Evolutionary conservation across 768 basidiomycete species (phyloP).

Genomic region (Chalciporus chontae): DNA sequence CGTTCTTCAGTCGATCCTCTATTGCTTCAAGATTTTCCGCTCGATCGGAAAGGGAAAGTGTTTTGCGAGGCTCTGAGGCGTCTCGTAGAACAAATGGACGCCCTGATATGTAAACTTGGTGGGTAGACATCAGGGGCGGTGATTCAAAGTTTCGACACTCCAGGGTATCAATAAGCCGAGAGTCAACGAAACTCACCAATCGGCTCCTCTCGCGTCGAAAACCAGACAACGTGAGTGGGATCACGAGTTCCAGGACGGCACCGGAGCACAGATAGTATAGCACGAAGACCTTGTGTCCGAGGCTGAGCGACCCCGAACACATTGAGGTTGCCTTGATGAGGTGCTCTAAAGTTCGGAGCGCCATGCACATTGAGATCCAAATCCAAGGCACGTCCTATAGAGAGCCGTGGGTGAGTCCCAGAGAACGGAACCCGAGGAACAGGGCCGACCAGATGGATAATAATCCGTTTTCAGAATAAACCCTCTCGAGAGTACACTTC

Average conservation of each 20-base stretch:
- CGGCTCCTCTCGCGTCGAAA: constrained; percentile 95
- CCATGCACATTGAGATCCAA: constrained; percentile 90
- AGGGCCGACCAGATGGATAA: constrained; percentile 64
- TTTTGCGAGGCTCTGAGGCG: constrained; percentile 75
- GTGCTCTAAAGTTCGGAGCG: constrained; percentile 92
- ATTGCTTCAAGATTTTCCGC: constrained; percentile 94
- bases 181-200: constrained; percentile 53
- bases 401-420: constrained; percentile 2
- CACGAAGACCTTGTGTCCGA: constrained; percentile 84
- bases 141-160: neutral
- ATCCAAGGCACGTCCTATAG: constrained; percentile 78
- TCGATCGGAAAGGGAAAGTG: constrained; percentile 82
- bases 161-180: neutral
- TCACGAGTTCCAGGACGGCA: constrained; percentile 62
- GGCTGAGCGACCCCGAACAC: constrained; percentile 97
- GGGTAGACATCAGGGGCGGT: constrained; percentile 3
- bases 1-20: constrained; percentile 82
- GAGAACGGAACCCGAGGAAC: neutral
- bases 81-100: constrained; percentile 92
- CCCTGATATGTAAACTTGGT: constrained; percentile 78
- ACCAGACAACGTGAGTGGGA: constrained; percentile 85
- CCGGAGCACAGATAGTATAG: constrained; percentile 81
- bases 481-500: constrained; percentile 81
- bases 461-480: constrained; percentile 95
- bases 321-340: constrained; percentile 73